These are phyloP conservation scores for Penicillium sp. DNA, from an alignment of 2,329 filamentous ascomycete species.

Conservation along the genomic window DNA sequence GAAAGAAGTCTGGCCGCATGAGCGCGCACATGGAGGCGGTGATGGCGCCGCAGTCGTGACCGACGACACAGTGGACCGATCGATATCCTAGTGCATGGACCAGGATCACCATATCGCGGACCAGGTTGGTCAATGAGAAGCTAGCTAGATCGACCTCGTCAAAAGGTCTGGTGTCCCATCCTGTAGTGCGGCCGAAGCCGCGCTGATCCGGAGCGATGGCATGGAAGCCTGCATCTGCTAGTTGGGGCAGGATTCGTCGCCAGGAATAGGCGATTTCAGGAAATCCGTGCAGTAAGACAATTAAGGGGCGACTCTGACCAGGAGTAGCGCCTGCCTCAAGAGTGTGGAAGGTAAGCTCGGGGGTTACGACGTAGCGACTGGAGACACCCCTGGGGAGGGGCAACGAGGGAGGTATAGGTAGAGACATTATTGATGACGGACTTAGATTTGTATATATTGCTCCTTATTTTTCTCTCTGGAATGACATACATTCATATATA, in stretches of 20 bases:
- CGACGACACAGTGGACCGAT: conserved; percentile 59
- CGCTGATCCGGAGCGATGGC: conserved; percentile 68
- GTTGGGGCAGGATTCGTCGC: conserved; percentile 60
- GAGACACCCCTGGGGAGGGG: conserved; percentile 57
- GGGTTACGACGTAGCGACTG: conserved; percentile 59
- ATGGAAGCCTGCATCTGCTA: conserved; percentile 63
- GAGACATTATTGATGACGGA: conserved; percentile 3
- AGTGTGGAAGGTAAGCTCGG: conserved; percentile 62
- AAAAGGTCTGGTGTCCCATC: conserved; percentile 56
- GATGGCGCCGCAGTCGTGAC: conserved; percentile 67
- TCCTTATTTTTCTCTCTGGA: not conserved
- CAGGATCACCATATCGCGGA: conserved; percentile 62
- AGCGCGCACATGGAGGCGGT: conserved; percentile 60
- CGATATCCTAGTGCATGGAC: conserved; percentile 62
- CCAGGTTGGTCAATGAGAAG: conserved; percentile 59
- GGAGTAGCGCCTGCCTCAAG: conserved; percentile 54
- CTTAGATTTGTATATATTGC: not conserved
- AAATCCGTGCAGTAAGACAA: conserved; percentile 65
- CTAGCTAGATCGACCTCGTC: conserved; percentile 55
- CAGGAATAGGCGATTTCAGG: conserved; percentile 70
- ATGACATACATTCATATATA: not conserved
- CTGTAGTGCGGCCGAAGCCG: conserved; percentile 66
- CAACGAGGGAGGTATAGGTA: conserved; percentile 28
- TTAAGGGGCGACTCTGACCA: conserved; percentile 49
- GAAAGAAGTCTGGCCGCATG: conserved; percentile 65